phyloP scores from a whole-genome alignment of 2,329 filamentous ascomycete species.

The Alternaria consortialis region DNA sequence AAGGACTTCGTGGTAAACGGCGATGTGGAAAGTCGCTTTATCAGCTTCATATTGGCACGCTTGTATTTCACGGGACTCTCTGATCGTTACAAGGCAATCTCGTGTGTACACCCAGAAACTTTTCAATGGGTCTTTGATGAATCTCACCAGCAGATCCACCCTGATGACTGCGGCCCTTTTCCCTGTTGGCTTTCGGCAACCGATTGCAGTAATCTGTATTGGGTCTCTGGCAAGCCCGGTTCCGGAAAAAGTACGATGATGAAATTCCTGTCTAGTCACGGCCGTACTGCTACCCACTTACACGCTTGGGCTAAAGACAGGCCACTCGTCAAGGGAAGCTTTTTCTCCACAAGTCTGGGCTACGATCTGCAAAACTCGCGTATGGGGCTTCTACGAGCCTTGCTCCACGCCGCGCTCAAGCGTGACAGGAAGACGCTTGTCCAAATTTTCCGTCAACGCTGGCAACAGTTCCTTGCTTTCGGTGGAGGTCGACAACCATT shows the following conservation, averaged over 20 bases:
- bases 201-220: slow-evolving; percentile 22
- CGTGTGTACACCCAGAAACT: slow-evolving; percentile 11
- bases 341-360: slow-evolving; percentile 46
- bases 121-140: slow-evolving; percentile 20
- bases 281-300: background rate
- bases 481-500: background rate
- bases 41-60: background rate
- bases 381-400: background rate
- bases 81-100: slow-evolving; percentile 12
- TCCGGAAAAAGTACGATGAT: slow-evolving; percentile 61
- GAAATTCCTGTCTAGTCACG: slow-evolving; percentile 31
- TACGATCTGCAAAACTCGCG: background rate
- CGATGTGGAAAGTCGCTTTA: background rate
- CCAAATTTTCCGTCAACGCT: no score
- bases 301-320: slow-evolving; percentile 45
- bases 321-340: slow-evolving; percentile 25
- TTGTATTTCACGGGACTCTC: slow-evolving; percentile 10
- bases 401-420: background rate
- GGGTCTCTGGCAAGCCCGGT: slow-evolving; percentile 58
- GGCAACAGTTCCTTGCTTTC: background rate
- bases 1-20: background rate
- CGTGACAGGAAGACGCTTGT: background rate
- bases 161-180: slow-evolving; percentile 14
- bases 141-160: background rate
- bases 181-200: slow-evolving; percentile 20